Conservation (phyloP, 2,329 filamentous ascomycete species). For the Phoma sp. region DNA sequence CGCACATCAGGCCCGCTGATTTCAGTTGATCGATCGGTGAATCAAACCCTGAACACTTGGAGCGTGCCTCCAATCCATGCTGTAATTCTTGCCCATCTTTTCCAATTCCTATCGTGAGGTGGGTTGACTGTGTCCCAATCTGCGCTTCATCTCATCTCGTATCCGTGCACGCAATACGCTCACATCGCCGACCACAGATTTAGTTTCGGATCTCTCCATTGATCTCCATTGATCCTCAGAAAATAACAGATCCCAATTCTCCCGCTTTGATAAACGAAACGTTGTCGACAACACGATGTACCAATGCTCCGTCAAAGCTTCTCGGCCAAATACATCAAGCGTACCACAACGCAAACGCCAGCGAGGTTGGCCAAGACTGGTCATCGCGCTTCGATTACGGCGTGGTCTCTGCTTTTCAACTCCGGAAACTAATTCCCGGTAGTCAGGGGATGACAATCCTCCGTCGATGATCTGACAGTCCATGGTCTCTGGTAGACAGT, state of each 20-base stretch:
- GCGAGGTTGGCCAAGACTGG: neutral
- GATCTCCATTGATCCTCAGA: neutral
- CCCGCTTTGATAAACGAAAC: neutral
- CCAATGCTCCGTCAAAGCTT: neutral
- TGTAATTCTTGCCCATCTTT: neutral
- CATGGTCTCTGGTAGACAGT: too few relatives aligned
- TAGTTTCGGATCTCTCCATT: neutral
- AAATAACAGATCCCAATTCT: conserved; percentile 1
- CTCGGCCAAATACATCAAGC: conserved; percentile 7
- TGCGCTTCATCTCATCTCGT: conserved; percentile 3
- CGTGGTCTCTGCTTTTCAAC: conserved; percentile 1
- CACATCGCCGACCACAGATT: conserved; percentile 1
- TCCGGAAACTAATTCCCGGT: conserved; percentile 1
- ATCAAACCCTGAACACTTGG: conserved; percentile 10
- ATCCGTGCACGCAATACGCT: neutral
- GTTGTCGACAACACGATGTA: neutral
- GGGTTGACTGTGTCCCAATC: neutral
- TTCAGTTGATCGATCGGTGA: neutral
- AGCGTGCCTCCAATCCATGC: conserved; percentile 11
- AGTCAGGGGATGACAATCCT: neutral
- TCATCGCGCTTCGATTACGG: conserved; percentile 1
- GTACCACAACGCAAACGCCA: neutral
- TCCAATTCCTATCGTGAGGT: neutral
- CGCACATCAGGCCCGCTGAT: conserved; percentile 6
- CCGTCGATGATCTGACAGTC: neutral